Percentiles rank a stretch among this genome's conserved stretches.
These are phyloP conservation scores for Globisporangium nodosum DNA, from an alignment of 352 stramenopile species.

Conservation along the genomic window DNA sequence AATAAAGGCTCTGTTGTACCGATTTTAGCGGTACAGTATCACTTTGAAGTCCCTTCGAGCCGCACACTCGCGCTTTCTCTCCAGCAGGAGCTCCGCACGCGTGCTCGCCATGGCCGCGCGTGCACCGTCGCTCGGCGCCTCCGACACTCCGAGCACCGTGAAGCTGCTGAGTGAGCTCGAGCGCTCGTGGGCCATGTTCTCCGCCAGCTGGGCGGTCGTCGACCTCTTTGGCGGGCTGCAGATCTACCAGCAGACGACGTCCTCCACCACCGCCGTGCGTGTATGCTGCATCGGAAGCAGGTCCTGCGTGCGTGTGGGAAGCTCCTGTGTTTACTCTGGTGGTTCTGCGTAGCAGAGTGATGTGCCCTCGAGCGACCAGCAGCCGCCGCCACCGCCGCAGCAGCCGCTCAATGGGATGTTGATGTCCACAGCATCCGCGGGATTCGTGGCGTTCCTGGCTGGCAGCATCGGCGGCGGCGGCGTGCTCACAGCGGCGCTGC, in stretches of 20 bases:
- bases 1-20: no score
- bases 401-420: constrained; percentile 52
- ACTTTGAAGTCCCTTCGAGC: no score
- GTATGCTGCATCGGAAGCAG: background rate
- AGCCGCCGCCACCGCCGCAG: background rate
- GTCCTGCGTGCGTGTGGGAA: background rate
- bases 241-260: constrained; percentile 53
- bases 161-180: constrained; percentile 73
- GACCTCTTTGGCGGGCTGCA: constrained; percentile 66
- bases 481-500: constrained; percentile 36
- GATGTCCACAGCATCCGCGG: constrained; percentile 44
- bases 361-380: constrained; percentile 15
- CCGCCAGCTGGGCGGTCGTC: constrained; percentile 54
- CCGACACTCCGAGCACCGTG: constrained; percentile 42
- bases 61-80: background rate
- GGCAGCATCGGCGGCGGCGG: constrained; percentile 61
- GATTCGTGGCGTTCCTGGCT: constrained; percentile 55
- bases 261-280: background rate
- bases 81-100: background rate
- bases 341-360: background rate
- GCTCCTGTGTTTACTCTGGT: background rate
- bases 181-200: constrained; percentile 68
- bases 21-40: no score
- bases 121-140: background rate
- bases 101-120: background rate